Evolutionary conservation across 2,329 filamentous ascomycete genomes (phyloP).

Genomic region (Pleurostoma richardsiae): DNA sequence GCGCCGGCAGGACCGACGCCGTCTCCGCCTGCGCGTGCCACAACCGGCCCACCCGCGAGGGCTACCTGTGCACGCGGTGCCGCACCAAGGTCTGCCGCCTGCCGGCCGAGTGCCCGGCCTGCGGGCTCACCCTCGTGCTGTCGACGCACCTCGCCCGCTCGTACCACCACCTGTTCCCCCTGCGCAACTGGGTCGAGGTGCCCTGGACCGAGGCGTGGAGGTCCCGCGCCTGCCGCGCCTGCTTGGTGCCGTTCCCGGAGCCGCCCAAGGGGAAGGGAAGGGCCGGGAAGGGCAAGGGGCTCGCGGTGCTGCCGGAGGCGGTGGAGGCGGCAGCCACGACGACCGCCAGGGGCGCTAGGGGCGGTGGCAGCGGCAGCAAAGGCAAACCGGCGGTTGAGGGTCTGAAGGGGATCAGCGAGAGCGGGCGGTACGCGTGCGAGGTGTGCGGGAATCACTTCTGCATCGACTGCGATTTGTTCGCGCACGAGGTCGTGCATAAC

Average conservation of each 20-base stretch:
- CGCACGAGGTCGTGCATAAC: constrained; percentile 91
- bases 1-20: constrained; percentile 48
- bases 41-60: constrained; percentile 72
- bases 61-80: constrained; percentile 89
- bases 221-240: constrained; percentile 71
- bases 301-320: neutral
- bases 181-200: constrained; percentile 88
- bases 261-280: constrained; percentile 16
- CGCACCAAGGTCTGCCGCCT: constrained; percentile 82
- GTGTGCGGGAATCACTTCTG: constrained; percentile 91
- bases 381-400: constrained; percentile 15
- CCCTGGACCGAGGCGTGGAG: constrained; percentile 67
- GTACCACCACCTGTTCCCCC: constrained; percentile 87
- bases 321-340: neutral
- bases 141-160: constrained; percentile 91
- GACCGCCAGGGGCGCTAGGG: constrained; percentile 6
- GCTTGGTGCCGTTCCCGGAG: constrained; percentile 66
- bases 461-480: constrained; percentile 95
- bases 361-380: neutral
- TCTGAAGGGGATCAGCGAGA: constrained; percentile 71
- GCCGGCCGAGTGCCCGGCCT: constrained; percentile 86
- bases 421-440: constrained; percentile 80
- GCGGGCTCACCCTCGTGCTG: constrained; percentile 85
- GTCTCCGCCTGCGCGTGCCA: constrained; percentile 86
- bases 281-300: constrained; percentile 9